Base-by-base conservation (phyloP, 805 yeast species). In the Candida nanaspora region DNA sequence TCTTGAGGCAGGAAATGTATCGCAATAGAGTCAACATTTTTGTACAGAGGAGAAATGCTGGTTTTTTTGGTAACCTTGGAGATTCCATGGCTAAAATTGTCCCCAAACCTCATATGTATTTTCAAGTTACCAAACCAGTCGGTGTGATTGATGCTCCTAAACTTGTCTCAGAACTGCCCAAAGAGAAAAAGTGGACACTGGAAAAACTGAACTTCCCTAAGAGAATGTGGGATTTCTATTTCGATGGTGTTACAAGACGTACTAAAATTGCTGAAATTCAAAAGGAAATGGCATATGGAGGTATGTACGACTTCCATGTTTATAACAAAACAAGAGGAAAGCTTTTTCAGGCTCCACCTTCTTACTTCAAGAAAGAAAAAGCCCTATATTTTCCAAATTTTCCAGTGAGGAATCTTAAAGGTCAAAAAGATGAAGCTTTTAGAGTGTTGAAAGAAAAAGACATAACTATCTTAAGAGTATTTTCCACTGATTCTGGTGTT, bases 341-440 rank as follows among this genome's bases (percentile, higher is more conserved):
- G 62, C 69, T 89, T 46, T 93, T 88, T 65, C 66, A 72, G 15
- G 76, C 96, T 0, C 98, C 98, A 1, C 68, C 74, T n/a, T 76
- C 88, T 1, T 82, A 75, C 50, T 89, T 91, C 74, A 76, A 74
- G 44, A 63, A 68, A 11, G 89, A 84, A 7, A 82, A 74, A 53
- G 70, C 97, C 0, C 63, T 78, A 36, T 93, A 77, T 57, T 86
- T 93, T 63, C 96, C 98, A 9, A 88, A 88, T 54, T 67, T 91
- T 44, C 56, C 62, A 21, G 91, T 81, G 0, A 69, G 68, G 19
- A 69, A 80, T 1, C 55, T 87, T 29, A 43, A 51, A 3, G 69
- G 68, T 14, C 44, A 53, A 15, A 53, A 51, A 20, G 46, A 48
- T 42, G 51, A 65, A 45, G 51, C 66, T 21, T 66, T 62, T 49